These are phyloP conservation scores for Thielaviopsis populi DNA, from an alignment of 2,329 filamentous ascomycete species.

Conservation along the genomic window DNA sequence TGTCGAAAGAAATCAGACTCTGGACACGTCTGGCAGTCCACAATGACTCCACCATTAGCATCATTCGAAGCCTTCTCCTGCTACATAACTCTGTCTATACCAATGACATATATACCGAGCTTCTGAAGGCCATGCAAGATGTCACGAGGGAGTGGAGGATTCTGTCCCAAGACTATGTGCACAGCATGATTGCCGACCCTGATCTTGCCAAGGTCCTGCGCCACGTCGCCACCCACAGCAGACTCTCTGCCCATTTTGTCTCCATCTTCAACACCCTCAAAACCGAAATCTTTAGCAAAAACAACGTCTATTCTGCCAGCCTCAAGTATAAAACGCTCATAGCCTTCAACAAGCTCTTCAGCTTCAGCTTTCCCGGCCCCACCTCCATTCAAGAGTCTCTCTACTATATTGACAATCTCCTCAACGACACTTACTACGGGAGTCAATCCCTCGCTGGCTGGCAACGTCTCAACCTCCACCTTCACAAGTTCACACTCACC, in stretches of 20 bases:
- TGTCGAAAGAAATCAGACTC: not conserved
- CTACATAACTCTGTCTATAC: constrained; percentile 8
- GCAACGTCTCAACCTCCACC: not conserved
- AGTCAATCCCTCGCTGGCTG: not conserved
- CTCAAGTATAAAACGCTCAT: not conserved
- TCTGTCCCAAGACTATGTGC: not conserved
- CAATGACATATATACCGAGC: not conserved
- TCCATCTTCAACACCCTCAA: not conserved
- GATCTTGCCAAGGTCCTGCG: not conserved
- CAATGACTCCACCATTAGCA: not conserved
- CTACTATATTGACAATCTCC: not conserved
- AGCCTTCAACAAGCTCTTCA: not conserved
- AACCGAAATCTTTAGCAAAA: not conserved
- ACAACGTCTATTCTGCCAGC: constrained; percentile 3
- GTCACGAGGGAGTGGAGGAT: not conserved
- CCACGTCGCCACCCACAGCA: not conserved
- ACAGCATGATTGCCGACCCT: not conserved
- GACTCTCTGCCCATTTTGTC: not conserved
- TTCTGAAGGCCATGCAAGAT: not conserved
- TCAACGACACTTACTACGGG: not conserved
- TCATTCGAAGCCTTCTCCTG: not conserved
- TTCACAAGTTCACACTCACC: not conserved
- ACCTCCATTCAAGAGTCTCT: not conserved
- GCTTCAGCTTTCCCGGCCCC: not conserved
- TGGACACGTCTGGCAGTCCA: constrained; percentile 5